Evolutionary conservation across 2,329 filamentous ascomycete genomes (phyloP), one percentile per base, ranked within the genome.

Genomic region (Colletotrichum sp.): DNA sequence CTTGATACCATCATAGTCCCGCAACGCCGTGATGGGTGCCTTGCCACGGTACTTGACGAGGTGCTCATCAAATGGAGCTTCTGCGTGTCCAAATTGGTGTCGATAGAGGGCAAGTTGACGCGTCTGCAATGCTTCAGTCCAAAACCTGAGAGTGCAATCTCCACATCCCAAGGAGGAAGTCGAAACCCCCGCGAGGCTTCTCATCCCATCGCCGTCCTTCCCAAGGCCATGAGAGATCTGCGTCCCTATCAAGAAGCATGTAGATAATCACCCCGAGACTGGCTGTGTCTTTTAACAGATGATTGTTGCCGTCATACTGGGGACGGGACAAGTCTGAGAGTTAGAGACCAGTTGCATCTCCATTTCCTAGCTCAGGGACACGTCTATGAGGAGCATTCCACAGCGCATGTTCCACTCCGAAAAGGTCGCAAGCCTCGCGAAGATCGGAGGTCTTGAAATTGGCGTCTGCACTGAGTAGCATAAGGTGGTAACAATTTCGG

Each of bases 401-500:
- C 16, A 49, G 15, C 44, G 21, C 16, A 44, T 52, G 34, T 4
- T 81, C 75, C 2, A 71, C 39, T 24, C 81, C 78, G 10, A 79
- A 78, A 0, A 74, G 67, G 1, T 76, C 66, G 16, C 79, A 79
- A 0, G 80, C 81, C 4, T 70, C n/a, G 9, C 80, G 73, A 6
- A 80, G 60, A 4, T 49, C 70, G 9, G 24, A 52, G 6, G 64
- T 2, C 3, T 74, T 55, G 6, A 49, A 44, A 60, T 79, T 71
- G 5, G 81, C 81, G 4, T 80, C 82, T 1, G 81, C 81, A 2
- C 77, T 67, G 6, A 84, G 78, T 1, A 84, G 68, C 16, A 84
- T 74, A 0, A 26, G 26, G 26, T 26, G 26, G 72, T 44, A 1
- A 83, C 83, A 2, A 77, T 79, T 57, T 84, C 81, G 0, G 78